Base-by-base conservation (phyloP, 2,329 filamentous ascomycete species). In the Parastagonospora avenae region DNA sequence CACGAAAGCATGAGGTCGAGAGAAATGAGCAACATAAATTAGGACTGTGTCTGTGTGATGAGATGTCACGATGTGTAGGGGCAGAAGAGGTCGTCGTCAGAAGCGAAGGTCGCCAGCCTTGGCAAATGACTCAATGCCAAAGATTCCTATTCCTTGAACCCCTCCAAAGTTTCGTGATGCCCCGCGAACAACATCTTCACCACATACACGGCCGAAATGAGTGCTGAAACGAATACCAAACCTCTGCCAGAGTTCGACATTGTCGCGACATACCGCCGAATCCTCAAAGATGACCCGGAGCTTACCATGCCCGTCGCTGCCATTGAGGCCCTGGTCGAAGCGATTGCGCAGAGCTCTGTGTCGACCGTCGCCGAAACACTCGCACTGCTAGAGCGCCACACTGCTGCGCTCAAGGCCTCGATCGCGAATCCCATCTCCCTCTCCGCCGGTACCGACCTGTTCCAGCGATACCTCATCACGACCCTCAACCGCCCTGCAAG, bases 301-400 rank as follows among this genome's bases (percentile, higher is more conserved):
- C 83, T 97, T 46, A 97, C 93, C 31, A 97, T 96, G 85, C 92
- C 94, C 57, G 90, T 99, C 48, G 94, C 94, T 15, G 92, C 92
- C 52, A 96, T 96, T 70, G 91, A 96, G 77, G 87, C 92, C 27
- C 83, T 99, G 52, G 94, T 97, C 62, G 85, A 89, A 68, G 88
- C 94, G 54, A 89, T 97, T 52, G 87, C 88, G 68, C 83, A 89
- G 58, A 89, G 87, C 39, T 86, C 87, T 55, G 88, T 91, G 6
- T 89, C 87, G 16, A 99, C 94, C 50, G 91, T 96, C 65, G 93
- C 89, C 77, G 94, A 99, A 79, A 97, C 93, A 31, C 88, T 97
- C 71, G 88, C 93, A 63, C 85, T 92, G 39, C 84, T 97, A 57
- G 86, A 88, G 67, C 84, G 82, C 40, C 88, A 94, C 70, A 93